A percentile compares a stretch with the other conserved stretches of the same genome.
These are phyloP conservation scores for Malassezia yamatoensis DNA, from an alignment of 1,284 basidiomycete species.

Conservation along the genomic window DNA sequence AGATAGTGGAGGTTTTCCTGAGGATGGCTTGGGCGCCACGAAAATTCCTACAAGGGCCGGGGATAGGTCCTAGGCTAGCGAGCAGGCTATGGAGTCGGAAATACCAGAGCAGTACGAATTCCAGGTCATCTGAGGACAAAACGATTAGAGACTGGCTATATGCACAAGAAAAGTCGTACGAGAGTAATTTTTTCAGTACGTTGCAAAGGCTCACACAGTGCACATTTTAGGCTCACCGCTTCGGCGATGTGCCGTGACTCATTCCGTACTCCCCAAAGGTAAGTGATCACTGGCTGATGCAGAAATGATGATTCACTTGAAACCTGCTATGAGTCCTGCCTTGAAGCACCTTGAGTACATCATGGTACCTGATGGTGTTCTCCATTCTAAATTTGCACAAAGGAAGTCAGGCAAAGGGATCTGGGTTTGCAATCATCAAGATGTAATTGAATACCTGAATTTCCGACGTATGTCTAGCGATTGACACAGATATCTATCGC, in stretches of 20 bases:
- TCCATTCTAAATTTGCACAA: slow-evolving; percentile 17
- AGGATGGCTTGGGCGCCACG: neutral
- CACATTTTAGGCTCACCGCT: slow-evolving; percentile 18
- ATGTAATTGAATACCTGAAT: slow-evolving; percentile 6
- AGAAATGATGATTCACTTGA: slow-evolving; percentile 19
- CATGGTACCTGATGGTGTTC: slow-evolving; percentile 15
- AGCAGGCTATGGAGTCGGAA: no score
- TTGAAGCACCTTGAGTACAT: neutral
- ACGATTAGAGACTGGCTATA: no score
- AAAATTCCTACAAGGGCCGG: neutral
- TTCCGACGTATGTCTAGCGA: slow-evolving; percentile 4
- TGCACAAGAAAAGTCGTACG: neutral
- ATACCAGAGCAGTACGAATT: no score
- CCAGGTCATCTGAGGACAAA: no score
- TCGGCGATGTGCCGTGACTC: slow-evolving; percentile 17
- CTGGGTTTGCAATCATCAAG: slow-evolving; percentile 11
- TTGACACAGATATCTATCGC: slow-evolving; percentile 10
- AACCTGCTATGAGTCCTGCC: slow-evolving; percentile 2
- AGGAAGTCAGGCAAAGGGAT: slow-evolving; percentile 9
- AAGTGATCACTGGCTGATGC: neutral
- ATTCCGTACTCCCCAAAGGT: slow-evolving; percentile 14
- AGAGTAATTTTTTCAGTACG: neutral
- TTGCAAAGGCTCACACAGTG: slow-evolving; percentile 6
- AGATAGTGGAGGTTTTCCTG: neutral
- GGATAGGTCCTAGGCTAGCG: no score